These are phyloP conservation scores for Trametes pubescens DNA, from an alignment of 1,284 basidiomycete genomes.

Conservation along the genomic window DNA sequence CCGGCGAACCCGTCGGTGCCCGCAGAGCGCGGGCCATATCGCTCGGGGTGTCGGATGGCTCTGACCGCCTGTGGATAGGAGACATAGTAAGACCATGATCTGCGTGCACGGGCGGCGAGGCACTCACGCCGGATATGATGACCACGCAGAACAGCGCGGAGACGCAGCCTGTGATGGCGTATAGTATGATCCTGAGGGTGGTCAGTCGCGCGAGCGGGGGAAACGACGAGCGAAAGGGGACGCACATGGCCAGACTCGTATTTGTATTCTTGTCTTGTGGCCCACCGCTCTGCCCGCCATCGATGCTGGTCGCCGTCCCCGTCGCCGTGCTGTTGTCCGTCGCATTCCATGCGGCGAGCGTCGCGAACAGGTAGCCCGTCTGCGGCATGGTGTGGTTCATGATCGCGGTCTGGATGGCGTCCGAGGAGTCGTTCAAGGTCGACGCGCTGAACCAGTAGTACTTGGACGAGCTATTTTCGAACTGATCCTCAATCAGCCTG, in stretches of 20 bases:
- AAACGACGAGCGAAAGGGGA: slow-evolving; percentile 23
- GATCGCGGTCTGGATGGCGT: slow-evolving; percentile 60
- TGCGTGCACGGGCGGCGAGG: neutral
- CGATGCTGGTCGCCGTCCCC: slow-evolving; percentile 29
- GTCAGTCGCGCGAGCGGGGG: neutral
- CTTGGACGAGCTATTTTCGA: slow-evolving; percentile 60
- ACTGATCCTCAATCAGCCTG: slow-evolving; percentile 72
- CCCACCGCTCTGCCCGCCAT: slow-evolving; percentile 33
- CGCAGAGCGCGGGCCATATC: slow-evolving; percentile 79
- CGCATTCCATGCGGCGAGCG: slow-evolving; percentile 72
- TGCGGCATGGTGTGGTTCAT: slow-evolving; percentile 48
- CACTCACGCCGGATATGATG: slow-evolving; percentile 81
- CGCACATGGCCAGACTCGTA: slow-evolving; percentile 80
- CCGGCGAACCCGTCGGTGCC: slow-evolving; percentile 51
- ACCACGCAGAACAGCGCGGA: slow-evolving; percentile 83
- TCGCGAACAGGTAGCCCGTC: slow-evolving; percentile 72
- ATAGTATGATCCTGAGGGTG: slow-evolving; percentile 78
- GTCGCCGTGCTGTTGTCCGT: slow-evolving; percentile 45
- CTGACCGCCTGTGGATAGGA: slow-evolving; percentile 68
- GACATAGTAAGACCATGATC: neutral
- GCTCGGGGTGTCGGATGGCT: slow-evolving; percentile 88
- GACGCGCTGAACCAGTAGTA: slow-evolving; percentile 66
- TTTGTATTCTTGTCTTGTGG: slow-evolving; percentile 42
- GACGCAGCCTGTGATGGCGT: slow-evolving; percentile 86
- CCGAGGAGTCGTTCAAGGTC: slow-evolving; percentile 61